Evolutionary conservation across 352 stramenopile genomes (phyloP), one percentile per base, ranked within the genome.

Genomic region (Globisporangium paddicum): DNA sequence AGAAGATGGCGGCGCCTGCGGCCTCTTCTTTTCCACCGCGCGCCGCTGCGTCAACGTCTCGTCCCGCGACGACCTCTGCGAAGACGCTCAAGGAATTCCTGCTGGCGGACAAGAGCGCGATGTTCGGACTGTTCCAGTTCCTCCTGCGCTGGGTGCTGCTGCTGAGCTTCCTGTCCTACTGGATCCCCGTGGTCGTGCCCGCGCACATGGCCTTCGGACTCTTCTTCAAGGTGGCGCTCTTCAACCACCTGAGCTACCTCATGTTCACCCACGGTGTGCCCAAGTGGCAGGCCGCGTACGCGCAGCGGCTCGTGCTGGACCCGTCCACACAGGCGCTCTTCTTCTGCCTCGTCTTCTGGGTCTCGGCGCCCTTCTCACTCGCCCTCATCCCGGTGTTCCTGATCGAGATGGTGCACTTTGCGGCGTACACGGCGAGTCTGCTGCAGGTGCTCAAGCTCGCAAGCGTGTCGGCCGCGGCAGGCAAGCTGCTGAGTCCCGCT

Each of bases 341-440:
- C 70, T 93, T 91, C 69, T 90, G 75, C 34, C 69, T 95, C 32
- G 73, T 96, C 44, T 96, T 96, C 62, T 93, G 76, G 69, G 78
- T 93, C 58, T 89, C 81, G 45, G 58, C 62, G 41, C 81, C 86
- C n/a, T 84, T 90, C 62, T 67, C 71, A 14, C 71, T 96, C 64
- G 87, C 86, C 5, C 64, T 95, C 59, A 58, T 94, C 47, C 86
- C 86, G 3, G 72, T 95, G n/a, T 67, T 93, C 25, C 58, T 95
- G 26, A 64, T 89, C 51, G 87, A 96, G 50, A 76, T 86, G 58
- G 85, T 95, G 48, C 87, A 96, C 57, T 77, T 82, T 37, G 73
- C 79, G 32, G 66, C 75, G 13, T 95, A 90, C 67, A 50, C 79
- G 30, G 54, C 71, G 18, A 86, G 66, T 26, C 58, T 95, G 28